Evolutionary conservation across 495 filamentous ascomycete species (phyloP).

Genomic region (Cercophora samala): DNA sequence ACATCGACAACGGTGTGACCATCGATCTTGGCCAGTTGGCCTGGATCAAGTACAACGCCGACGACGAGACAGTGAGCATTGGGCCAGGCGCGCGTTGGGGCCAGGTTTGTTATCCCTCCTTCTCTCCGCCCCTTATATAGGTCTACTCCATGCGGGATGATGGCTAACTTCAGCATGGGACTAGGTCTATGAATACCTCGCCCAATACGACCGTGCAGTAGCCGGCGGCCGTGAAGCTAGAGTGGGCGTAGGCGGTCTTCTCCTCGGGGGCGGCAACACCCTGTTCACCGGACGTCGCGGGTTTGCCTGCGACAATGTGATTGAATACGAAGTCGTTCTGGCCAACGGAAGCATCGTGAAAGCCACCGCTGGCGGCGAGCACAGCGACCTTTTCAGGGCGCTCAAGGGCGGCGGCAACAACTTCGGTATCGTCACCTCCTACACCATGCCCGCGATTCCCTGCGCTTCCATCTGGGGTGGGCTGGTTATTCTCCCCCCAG

Average conservation of each 20-base stretch:
- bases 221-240: conserved; percentile 53
- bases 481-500: neutral
- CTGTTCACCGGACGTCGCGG: conserved; percentile 27
- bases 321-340: conserved; percentile 48
- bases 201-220: conserved; percentile 44
- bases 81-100: conserved; percentile 51
- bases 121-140: no score
- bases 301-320: conserved; percentile 41
- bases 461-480: conserved; percentile 1
- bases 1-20: conserved; percentile 49
- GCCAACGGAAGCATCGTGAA: conserved; percentile 46
- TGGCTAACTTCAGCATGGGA: conserved; percentile 39
- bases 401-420: conserved; percentile 57
- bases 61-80: conserved; percentile 37
- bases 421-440: conserved; percentile 53
- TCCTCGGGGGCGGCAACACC: neutral
- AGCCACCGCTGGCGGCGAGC: conserved; percentile 34
- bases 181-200: conserved; percentile 49
- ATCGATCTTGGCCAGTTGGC: conserved; percentile 52
- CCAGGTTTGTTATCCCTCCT: conserved; percentile 21
- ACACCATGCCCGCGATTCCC: conserved; percentile 22
- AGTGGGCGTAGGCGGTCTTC: conserved; percentile 50
- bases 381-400: conserved; percentile 56
- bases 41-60: conserved; percentile 32
- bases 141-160: no score